Evolutionary conservation across 495 filamentous ascomycete species (phyloP).

Genomic region (Baudoinia panamericana): DNA sequence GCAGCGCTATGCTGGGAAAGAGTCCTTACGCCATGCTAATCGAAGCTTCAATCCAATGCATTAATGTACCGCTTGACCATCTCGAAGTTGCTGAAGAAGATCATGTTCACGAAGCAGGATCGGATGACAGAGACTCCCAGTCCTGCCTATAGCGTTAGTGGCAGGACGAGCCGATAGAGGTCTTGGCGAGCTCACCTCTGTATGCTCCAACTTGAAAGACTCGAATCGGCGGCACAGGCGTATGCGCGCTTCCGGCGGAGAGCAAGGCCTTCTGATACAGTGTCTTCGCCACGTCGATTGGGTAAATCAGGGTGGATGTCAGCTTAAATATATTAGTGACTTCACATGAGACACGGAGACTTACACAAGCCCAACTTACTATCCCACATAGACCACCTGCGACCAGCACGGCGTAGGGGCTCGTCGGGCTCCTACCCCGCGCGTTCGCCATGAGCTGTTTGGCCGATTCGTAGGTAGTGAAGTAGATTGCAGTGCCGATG

Average conservation of each 20-base stretch:
- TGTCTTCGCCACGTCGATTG: slow-evolving; percentile 71
- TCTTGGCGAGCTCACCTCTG: slow-evolving; percentile 28
- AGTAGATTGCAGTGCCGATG: slow-evolving; percentile 80
- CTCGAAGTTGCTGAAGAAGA: slow-evolving; percentile 71
- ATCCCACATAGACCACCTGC: slow-evolving; percentile 70
- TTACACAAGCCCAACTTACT: slow-evolving; percentile 68
- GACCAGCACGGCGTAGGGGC: slow-evolving; percentile 56
- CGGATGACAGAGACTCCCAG: slow-evolving; percentile 68
- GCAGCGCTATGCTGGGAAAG: too few species aligned
- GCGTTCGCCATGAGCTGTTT: slow-evolving; percentile 74
- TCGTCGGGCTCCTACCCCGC: slow-evolving; percentile 53
- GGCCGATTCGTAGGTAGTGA: slow-evolving; percentile 77
- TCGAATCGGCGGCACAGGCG: slow-evolving; percentile 50
- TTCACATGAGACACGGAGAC: slow-evolving; percentile 22
- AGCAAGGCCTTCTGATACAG: slow-evolving; percentile 72
- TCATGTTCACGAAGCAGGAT: slow-evolving; percentile 58
- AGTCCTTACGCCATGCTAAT: too few species aligned
- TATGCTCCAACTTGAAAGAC: slow-evolving; percentile 66
- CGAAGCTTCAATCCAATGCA: slow-evolving; percentile 40
- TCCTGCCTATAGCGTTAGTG: too few species aligned
- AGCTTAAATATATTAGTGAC: slow-evolving; percentile 19
- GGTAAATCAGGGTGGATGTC: slow-evolving; percentile 39
- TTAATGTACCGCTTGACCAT: slow-evolving; percentile 61
- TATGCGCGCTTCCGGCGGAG: slow-evolving; percentile 47
- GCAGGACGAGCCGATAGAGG: neutral